Conservation (phyloP, 345 rosid species). For the Hibiscus tridactylites region DNA sequence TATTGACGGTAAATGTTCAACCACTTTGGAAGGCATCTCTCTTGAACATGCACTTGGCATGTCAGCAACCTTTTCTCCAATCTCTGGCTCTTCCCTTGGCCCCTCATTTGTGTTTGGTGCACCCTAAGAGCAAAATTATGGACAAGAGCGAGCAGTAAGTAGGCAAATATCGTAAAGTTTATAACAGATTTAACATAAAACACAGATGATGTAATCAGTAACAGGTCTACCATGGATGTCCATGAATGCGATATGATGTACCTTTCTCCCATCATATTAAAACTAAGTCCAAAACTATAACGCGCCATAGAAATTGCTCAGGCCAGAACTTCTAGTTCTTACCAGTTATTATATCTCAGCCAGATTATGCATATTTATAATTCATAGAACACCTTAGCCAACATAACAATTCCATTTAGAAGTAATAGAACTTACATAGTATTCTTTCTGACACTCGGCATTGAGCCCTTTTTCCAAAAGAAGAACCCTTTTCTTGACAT, state of each 20-base stretch:
- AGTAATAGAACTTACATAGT: slow-evolving; percentile 42
- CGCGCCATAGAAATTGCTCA: not conserved
- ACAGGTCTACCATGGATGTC: not conserved
- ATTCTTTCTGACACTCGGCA: slow-evolving; percentile 59
- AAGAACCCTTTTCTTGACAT: slow-evolving; percentile 87
- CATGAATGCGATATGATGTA: not conserved
- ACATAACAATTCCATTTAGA: not conserved
- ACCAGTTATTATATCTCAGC: no score
- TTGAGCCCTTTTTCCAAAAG: slow-evolving; percentile 81
- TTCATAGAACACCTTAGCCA: slow-evolving; percentile 2
- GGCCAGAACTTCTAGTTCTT: not conserved
- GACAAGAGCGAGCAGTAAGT: not conserved
- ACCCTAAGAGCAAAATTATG: not conserved
- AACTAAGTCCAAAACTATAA: not conserved
- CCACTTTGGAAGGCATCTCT: slow-evolving; percentile 30
- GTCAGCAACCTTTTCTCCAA: slow-evolving; percentile 30
- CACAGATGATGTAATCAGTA: no score
- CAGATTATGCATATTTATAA: not conserved
- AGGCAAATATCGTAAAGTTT: not conserved
- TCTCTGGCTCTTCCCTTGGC: slow-evolving; percentile 48
- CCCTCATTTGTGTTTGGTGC: slow-evolving; percentile 12
- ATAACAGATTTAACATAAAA: not conserved
- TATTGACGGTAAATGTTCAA: slow-evolving; percentile 46
- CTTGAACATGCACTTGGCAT: slow-evolving; percentile 25
- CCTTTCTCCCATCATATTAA: not conserved